Evolutionary conservation across 2,329 filamentous ascomycete species (phyloP).

Genomic region (Pezicula neosporulosa): DNA sequence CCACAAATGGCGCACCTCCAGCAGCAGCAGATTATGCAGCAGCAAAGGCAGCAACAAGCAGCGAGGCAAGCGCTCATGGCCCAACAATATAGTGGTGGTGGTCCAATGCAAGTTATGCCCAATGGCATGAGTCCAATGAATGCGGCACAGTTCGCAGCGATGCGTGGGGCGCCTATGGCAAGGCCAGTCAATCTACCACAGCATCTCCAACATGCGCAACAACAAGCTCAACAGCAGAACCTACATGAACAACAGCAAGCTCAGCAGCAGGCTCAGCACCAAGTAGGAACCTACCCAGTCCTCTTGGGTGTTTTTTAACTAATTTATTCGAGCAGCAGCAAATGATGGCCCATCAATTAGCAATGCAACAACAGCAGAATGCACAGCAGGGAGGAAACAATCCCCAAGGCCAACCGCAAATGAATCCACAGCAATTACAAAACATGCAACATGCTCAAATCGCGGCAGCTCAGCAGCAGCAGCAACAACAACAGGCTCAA

Average conservation of each 20-base stretch:
- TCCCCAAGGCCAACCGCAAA: conserved; percentile 43
- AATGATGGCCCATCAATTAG: conserved; percentile 45
- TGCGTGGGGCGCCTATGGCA: conserved; percentile 39
- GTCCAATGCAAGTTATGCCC: conserved; percentile 49
- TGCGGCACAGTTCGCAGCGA: conserved; percentile 47
- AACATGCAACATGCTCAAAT: conserved; percentile 39
- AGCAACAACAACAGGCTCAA: conserved; percentile 39
- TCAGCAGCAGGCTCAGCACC: conserved; percentile 31
- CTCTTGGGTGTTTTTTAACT: not conserved
- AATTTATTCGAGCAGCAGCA: conserved; percentile 20
- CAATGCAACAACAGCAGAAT: conserved; percentile 42
- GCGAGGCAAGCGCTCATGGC: conserved; percentile 49
- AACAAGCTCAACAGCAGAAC: conserved; percentile 31
- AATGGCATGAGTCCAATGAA: conserved; percentile 52
- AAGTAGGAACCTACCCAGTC: conserved; percentile 11
- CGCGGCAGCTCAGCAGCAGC: conserved; percentile 31
- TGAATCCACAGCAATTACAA: conserved; percentile 44
- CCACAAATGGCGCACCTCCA: conserved; percentile 38
- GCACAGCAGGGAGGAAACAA: conserved; percentile 35
- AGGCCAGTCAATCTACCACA: conserved; percentile 42
- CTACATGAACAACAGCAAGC: conserved; percentile 34
- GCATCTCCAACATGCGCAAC: conserved; percentile 39
- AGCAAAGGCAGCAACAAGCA: conserved; percentile 38
- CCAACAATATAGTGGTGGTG: conserved; percentile 48
- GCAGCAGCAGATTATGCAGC: conserved; percentile 54